phyloP scores from a whole-genome alignment of 768 basidiomycete genomes.

The Mycena indigotica region DNA sequence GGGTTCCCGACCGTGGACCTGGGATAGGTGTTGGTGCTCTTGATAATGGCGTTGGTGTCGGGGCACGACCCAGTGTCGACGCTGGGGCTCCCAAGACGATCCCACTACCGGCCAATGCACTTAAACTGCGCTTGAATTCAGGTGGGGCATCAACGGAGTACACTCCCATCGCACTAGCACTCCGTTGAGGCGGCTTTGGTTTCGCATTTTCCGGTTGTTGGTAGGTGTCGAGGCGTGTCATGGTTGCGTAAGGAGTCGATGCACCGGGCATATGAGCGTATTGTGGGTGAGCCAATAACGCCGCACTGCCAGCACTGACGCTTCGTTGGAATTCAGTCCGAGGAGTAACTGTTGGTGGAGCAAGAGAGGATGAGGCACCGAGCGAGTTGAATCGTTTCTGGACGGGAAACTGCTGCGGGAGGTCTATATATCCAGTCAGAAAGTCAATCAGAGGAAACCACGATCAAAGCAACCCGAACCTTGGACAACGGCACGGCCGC shows the following conservation, averaged over 20 bases:
- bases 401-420: conserved; percentile 13
- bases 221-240: conserved; percentile 15
- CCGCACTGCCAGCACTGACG: conserved; percentile 20
- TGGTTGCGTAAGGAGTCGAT: conserved; percentile 19
- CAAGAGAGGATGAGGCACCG: conserved; percentile 24
- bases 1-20: conserved; percentile 39
- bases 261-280: conserved; percentile 20
- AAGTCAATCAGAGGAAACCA: too few relatives aligned
- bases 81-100: conserved; percentile 12
- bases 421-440: conserved; percentile 7
- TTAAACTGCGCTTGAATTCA: conserved; percentile 53
- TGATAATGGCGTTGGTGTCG: conserved; percentile 18
- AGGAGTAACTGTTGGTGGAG: neutral
- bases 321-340: conserved; percentile 7
- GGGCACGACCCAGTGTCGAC: conserved; percentile 20
- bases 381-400: conserved; percentile 70
- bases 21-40: conserved; percentile 23
- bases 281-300: conserved; percentile 1
- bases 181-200: conserved; percentile 9
- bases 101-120: conserved; percentile 25
- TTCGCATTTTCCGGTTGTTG: conserved; percentile 1
- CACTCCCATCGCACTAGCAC: conserved; percentile 33
- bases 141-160: conserved; percentile 51
- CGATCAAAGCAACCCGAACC: too few relatives aligned
- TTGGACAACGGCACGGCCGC: conserved; percentile 5